Conservation (phyloP, 192 early-diverging fungal genomes). For the Coemansia javaensis region DNA sequence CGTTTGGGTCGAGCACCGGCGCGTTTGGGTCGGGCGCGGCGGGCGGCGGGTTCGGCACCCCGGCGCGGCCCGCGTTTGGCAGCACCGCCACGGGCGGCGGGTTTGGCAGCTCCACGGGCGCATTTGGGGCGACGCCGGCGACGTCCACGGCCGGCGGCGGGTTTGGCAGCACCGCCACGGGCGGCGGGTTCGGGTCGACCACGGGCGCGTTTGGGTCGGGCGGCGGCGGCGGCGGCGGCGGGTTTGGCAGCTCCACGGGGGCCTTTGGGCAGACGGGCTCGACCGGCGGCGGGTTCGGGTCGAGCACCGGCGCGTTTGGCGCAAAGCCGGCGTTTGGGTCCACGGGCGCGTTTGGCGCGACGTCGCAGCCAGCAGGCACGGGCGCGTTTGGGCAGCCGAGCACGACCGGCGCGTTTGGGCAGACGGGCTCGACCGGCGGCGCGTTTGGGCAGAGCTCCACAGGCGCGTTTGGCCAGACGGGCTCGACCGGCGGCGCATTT, state of each 20-base stretch:
- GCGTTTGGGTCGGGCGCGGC: slow-evolving; percentile 20
- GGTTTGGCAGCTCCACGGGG: slow-evolving; percentile 34
- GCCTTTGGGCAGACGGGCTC: slow-evolving; percentile 21
- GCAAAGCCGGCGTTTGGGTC: slow-evolving; percentile 17
- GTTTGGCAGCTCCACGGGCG: slow-evolving; percentile 13
- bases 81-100: slow-evolving; percentile 2
- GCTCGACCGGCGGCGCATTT: slow-evolving; percentile 2
- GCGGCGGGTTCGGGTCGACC: neutral
- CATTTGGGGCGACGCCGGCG: neutral
- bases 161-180: slow-evolving; percentile 1
- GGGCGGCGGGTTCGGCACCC: neutral
- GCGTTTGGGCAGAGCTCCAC: slow-evolving; percentile 20
- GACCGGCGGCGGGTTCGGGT: slow-evolving; percentile 21
- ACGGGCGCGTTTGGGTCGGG: slow-evolving; percentile 27
- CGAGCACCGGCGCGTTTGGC: slow-evolving; percentile 26
- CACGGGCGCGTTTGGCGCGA: slow-evolving; percentile 7
- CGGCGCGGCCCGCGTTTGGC: slow-evolving; percentile 8
- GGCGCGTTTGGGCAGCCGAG: slow-evolving; percentile 13
- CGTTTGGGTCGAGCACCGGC: slow-evolving; percentile 23
- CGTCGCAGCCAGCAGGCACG: slow-evolving; percentile 14
- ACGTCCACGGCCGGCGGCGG: slow-evolving; percentile 4
- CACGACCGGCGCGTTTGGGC: slow-evolving; percentile 23
- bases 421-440: slow-evolving; percentile 10
- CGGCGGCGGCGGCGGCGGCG: slow-evolving; percentile 6
- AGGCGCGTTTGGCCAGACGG: slow-evolving; percentile 2